Conservation (phyloP, 2,329 filamentous ascomycete species). For the Furcasterigmium sp. region DNA sequence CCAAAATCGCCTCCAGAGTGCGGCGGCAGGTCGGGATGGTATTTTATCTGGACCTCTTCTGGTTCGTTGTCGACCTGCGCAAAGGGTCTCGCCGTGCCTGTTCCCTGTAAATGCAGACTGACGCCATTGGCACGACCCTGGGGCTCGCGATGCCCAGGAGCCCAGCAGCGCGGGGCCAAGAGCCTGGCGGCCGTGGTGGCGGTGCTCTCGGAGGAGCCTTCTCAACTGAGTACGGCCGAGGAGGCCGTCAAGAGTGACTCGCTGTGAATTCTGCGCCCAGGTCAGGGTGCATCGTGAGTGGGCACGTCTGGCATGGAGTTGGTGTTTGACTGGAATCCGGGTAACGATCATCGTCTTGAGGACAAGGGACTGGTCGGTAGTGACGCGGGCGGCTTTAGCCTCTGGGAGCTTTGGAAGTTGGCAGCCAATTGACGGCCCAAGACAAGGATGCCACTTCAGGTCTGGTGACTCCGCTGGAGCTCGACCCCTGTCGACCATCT, state of each 20-base stretch:
- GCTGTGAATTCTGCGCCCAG: neutral
- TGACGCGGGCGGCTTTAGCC: conserved; percentile 1
- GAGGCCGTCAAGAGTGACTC: too few species aligned
- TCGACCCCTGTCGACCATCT: conserved; percentile 1
- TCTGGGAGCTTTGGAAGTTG: conserved; percentile 2
- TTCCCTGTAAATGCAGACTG: conserved; percentile 11
- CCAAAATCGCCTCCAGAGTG: conserved; percentile 13
- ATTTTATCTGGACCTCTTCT: conserved; percentile 9
- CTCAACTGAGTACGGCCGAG: too few species aligned
- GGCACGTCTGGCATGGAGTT: too few species aligned
- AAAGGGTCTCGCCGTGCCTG: neutral
- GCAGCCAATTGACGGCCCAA: conserved; percentile 1
- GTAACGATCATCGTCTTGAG: conserved; percentile 1
- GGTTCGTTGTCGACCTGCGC: neutral
- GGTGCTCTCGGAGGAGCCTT: conserved; percentile 4
- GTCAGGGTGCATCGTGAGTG: neutral
- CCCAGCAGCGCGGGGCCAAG: neutral
- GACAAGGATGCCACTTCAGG: neutral
- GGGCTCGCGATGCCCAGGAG: conserved; percentile 2
- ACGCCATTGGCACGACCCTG: conserved; percentile 12
- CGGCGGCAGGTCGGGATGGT: conserved; percentile 7
- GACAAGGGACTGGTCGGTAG: neutral
- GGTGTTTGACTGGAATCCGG: neutral
- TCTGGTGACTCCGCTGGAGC: neutral
- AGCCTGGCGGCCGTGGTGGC: conserved; percentile 7